Evolutionary conservation across 306 rosid species (phyloP), one percentile per base, ranked within the genome.

Genomic region (Corylus americana): DNA sequence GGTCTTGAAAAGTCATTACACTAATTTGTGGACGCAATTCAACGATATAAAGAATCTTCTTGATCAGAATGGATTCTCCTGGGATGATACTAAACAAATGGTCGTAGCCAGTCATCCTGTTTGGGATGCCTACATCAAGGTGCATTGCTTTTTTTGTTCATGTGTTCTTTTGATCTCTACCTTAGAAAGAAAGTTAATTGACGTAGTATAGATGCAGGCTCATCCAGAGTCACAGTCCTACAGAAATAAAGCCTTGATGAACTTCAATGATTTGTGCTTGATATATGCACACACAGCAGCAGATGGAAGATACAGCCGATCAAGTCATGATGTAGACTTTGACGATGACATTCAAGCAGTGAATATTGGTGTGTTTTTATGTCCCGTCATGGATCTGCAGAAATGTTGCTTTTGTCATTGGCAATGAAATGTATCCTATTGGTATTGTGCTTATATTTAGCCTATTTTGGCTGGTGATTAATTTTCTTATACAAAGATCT

Each of bases 301-400:
- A 17, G 89, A 89, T 85, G 93, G 93, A 78, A 85, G 93, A 81
- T 89, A 87, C 69, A 83, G 91, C 87, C 81, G 87, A 74, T 87
- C 93, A 55, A 89, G 91, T 84, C 89, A 89, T 78, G 90, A 89
- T 75, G 12, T 87, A 44, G 93, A 87, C 67, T 83, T 79, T 17
- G 88, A 79, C 50, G 89, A 89, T 68, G 88, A 89, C 74, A 74
- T 75, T 55, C 86, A 85, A 77, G 83, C 78, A 25, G 73, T 83
- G 77, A 81, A 76, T 79, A 58, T 82, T 29, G 86, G 93, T 87
- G 57, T 73, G 91, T 69, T 81, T 83, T 78, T 63, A 59, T 18
- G 57, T 74, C 57, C 70, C 76, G 37, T 29, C 74, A 71, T 76
- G 22, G 25, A 74, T 54, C 63, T 55, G 57, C 49, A 74, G 47